Percentiles rank a stretch among this genome's conserved stretches.
phyloP scores from a whole-genome alignment of 2,329 filamentous ascomycete species.

The Periconia digitata region DNA sequence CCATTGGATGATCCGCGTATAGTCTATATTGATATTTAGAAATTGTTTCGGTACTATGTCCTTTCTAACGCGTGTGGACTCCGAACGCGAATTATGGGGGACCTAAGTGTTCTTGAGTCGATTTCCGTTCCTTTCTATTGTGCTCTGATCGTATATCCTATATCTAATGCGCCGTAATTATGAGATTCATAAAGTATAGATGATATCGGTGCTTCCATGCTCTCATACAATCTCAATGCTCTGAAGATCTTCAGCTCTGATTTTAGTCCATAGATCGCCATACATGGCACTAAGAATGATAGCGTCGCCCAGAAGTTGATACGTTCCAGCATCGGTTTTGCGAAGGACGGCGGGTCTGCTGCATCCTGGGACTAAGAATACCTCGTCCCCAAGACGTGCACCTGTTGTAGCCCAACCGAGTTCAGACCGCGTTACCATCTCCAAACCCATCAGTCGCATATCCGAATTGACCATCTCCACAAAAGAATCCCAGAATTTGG shows the following conservation, averaged over 20 bases:
- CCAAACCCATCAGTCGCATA: background rate
- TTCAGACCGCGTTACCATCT: too few relatives aligned
- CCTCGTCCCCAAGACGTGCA: background rate
- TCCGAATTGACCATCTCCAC: background rate
- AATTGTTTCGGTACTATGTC: too few relatives aligned
- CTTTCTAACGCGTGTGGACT: too few relatives aligned
- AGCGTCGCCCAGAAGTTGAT: background rate
- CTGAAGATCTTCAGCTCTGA: background rate
- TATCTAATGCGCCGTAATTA: too few relatives aligned
- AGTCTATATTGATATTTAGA: too few relatives aligned
- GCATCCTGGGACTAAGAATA: background rate
- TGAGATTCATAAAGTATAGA: too few relatives aligned
- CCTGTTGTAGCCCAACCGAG: background rate
- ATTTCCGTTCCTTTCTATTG: too few relatives aligned
- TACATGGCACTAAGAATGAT: background rate
- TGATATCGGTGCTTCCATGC: too few relatives aligned
- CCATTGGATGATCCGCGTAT: too few relatives aligned
- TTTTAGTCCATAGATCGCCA: background rate
- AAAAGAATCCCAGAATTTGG: background rate
- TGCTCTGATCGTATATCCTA: too few relatives aligned
- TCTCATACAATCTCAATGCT: conserved; percentile 1
- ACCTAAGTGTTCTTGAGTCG: too few relatives aligned
- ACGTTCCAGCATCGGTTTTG: background rate
- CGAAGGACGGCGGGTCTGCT: background rate
- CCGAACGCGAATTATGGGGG: too few relatives aligned